Percentiles rank a stretch among this genome's conserved stretches.
Evolutionary conservation across 2,329 filamentous ascomycete genomes (phyloP).

Genomic region (Talaromyces marneffei): DNA sequence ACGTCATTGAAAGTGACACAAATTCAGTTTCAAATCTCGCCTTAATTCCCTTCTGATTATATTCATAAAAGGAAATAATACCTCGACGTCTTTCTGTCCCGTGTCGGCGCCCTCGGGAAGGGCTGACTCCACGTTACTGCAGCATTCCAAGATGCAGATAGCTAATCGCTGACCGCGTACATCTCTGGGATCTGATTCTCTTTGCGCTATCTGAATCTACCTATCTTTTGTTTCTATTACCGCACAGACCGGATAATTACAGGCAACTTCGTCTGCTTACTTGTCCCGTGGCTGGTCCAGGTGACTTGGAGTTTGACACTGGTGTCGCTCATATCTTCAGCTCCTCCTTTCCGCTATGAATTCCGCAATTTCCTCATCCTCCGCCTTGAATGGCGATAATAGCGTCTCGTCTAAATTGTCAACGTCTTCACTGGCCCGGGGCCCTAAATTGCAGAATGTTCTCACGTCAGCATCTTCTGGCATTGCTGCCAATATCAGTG

Average conservation of each 20-base stretch:
- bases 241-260: conserved; percentile 13
- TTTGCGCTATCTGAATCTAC: conserved; percentile 19
- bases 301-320: conserved; percentile 34
- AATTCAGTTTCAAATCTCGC: background rate
- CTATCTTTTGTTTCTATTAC: conserved; percentile 15
- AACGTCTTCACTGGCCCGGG: conserved; percentile 24
- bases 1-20: conserved; percentile 9
- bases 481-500: conserved; percentile 17
- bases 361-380: conserved; percentile 30
- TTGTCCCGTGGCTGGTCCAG: conserved; percentile 34
- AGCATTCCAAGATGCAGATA: conserved; percentile 41
- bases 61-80: background rate
- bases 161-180: conserved; percentile 32
- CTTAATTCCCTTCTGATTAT: background rate
- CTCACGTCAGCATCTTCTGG: conserved; percentile 25
- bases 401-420: conserved; percentile 28
- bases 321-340: conserved; percentile 25
- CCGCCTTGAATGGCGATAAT: conserved; percentile 33
- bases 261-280: conserved; percentile 19
- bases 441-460: conserved; percentile 33
- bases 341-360: conserved; percentile 32
- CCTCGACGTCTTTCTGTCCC: conserved; percentile 1
- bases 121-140: conserved; percentile 35
- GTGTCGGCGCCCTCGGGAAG: conserved; percentile 37
- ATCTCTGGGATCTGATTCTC: conserved; percentile 37